Evolutionary conservation across 257 asterid genomes (phyloP).

Genomic region (Eustoma russellianum): DNA sequence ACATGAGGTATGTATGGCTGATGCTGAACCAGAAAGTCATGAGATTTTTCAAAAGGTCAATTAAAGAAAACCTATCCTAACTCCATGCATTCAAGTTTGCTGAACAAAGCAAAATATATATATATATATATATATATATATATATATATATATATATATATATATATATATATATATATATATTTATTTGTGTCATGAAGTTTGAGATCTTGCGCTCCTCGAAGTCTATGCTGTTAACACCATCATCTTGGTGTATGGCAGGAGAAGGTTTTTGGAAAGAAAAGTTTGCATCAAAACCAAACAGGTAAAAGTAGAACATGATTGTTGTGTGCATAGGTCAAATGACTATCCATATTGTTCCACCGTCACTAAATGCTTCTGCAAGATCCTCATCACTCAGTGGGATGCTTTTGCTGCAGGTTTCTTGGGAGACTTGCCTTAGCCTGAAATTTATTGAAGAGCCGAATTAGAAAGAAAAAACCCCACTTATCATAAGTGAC

Average conservation of each 20-base stretch:
- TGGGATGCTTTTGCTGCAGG: conserved; percentile 63
- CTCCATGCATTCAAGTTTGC: not conserved
- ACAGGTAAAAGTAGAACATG: conserved; percentile 17
- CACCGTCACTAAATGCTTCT: conserved; percentile 32
- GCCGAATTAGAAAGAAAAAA: not conserved
- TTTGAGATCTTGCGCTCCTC: conserved; percentile 1
- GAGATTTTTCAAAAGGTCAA: not conserved
- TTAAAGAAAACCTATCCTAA: not conserved
- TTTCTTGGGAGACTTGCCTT: conserved; percentile 68
- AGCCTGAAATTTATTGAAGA: conserved; percentile 13
- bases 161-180: no score
- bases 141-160: no score
- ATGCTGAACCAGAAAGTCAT: not conserved
- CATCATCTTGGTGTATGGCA: conserved; percentile 6
- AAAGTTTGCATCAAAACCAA: conserved; percentile 13
- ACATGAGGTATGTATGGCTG: no score
- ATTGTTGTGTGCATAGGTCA: conserved; percentile 32
- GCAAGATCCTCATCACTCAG: conserved; percentile 18
- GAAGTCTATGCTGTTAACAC: conserved; percentile 7
- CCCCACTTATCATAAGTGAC: not conserved
- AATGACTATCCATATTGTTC: conserved; percentile 9
- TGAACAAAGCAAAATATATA: not conserved
- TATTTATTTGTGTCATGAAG: conserved; percentile 4
- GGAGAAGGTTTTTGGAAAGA: conserved; percentile 6
- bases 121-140: no score